Conservation (phyloP, 768 basidiomycete genomes). For the Favolaschia claudopus region DNA sequence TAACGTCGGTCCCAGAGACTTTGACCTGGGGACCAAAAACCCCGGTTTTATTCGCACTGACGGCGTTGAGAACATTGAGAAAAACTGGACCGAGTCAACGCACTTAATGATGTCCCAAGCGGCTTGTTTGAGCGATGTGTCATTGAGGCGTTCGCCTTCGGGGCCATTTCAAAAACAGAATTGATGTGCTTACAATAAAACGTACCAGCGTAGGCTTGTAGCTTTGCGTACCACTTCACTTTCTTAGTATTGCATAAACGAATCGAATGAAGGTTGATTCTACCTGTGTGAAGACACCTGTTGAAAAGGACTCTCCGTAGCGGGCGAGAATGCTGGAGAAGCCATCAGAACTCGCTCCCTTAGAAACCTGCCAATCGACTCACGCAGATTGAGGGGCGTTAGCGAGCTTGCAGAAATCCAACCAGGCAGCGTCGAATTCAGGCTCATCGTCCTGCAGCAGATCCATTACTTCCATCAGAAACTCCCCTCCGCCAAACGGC, state of each 20-base stretch:
- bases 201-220: constrained; percentile 46
- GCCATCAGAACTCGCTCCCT: not conserved
- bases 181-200: not conserved
- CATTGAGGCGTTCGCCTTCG: constrained; percentile 41
- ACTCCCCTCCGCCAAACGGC: constrained; percentile 38
- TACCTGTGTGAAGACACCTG: constrained; percentile 43
- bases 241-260: not conserved
- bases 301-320: constrained; percentile 44
- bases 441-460: constrained; percentile 46
- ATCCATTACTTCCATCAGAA: constrained; percentile 50
- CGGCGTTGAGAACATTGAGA: too few species aligned
- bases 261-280: not conserved
- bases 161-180: not conserved
- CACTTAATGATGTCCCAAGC: constrained; percentile 44
- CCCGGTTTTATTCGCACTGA: constrained; percentile 40
- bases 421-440: constrained; percentile 48
- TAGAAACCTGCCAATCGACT: constrained; percentile 7
- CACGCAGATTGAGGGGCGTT: constrained; percentile 46
- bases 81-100: too few species aligned
- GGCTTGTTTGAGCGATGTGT: constrained; percentile 39
- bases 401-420: constrained; percentile 46
- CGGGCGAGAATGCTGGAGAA: constrained; percentile 40
- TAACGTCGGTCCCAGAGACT: constrained; percentile 52
- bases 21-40: constrained; percentile 47
- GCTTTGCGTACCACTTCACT: constrained; percentile 43